Evolutionary conservation across 148 eudicot genomes (phyloP).

Genomic region (Spergularia marina): DNA sequence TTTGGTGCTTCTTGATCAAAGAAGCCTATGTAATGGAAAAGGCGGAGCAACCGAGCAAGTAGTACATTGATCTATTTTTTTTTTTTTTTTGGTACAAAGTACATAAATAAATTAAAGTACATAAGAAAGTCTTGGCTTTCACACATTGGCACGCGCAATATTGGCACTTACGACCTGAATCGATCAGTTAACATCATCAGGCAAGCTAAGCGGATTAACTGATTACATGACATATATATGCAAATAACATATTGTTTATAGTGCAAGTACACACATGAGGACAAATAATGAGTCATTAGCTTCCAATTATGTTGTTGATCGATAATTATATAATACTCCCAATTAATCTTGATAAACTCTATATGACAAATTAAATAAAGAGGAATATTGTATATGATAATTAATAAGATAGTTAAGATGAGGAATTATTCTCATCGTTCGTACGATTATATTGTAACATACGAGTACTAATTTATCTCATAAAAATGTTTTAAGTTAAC

Average conservation of each 20-base stretch:
- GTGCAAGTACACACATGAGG: constrained; percentile 1
- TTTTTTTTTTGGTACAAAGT: too few species aligned
- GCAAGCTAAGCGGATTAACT: background rate
- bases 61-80: background rate
- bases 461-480: too few species aligned
- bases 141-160: constrained; percentile 2
- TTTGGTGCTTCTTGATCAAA: too few species aligned
- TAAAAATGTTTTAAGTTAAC: too few species aligned
- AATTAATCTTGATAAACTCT: background rate
- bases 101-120: too few species aligned
- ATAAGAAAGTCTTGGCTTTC: background rate
- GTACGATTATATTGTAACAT: too few species aligned
- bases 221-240: background rate
- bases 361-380: background rate
- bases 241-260: background rate
- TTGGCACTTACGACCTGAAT: background rate
- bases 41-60: too few species aligned
- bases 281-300: constrained; percentile 2
- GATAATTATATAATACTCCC: background rate
- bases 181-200: too few species aligned
- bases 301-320: background rate
- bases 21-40: too few species aligned
- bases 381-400: background rate
- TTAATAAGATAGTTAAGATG: background rate
- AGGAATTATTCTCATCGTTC: too few species aligned